Base-by-base conservation (phyloP, 345 rosid species). In the Sapria himalayana region DNA sequence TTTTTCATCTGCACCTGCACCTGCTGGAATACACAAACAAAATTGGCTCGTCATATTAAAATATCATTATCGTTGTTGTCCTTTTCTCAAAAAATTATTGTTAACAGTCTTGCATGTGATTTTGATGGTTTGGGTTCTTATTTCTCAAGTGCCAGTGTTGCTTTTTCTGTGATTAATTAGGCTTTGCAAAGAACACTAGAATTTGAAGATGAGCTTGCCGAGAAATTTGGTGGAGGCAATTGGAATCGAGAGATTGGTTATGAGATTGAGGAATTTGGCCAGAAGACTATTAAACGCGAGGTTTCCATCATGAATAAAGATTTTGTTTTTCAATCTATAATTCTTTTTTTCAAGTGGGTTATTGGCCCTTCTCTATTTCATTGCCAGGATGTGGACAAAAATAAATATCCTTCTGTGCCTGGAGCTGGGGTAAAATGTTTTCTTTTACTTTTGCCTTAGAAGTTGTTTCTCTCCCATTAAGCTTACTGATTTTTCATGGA, bases 161-260 rank as follows among this genome's bases (percentile, higher is more conserved):
- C 46, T 10, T 22, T 15, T 40, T 18, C 13, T 38, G 34, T 34
- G 20, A 19, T 34, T 23, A 32, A 7, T 3, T 52, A 7, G 47
- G 37, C 22, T 59, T 46, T 63, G 33, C 94, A 82, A 65, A 63
- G 98, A 54, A 89, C 98, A 41, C 59, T 76, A 37, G 98, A 89
- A 63, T 89, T 89, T 67, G 98, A 89, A 62, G 71, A 79, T 64
- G 95, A 89, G 55, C 54, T 82, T 56, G 98, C 85, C 39, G 79
- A 74, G 69, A 79, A 77, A 70, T 89, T 89, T 71, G 98, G 98
- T 37, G 93, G 84, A 48, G 86, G 67, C 43, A 54, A 61, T 59
- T 62, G 54, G 45, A 72, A 57, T 58, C 67, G 69, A 45, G 86
- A 79, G 62, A 60, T 64, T 34, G 76, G 61, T 37, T 64, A 46